These are phyloP conservation scores for Eutrema salsugineum DNA, from an alignment of 441 rosid species.

Conservation along the genomic window DNA sequence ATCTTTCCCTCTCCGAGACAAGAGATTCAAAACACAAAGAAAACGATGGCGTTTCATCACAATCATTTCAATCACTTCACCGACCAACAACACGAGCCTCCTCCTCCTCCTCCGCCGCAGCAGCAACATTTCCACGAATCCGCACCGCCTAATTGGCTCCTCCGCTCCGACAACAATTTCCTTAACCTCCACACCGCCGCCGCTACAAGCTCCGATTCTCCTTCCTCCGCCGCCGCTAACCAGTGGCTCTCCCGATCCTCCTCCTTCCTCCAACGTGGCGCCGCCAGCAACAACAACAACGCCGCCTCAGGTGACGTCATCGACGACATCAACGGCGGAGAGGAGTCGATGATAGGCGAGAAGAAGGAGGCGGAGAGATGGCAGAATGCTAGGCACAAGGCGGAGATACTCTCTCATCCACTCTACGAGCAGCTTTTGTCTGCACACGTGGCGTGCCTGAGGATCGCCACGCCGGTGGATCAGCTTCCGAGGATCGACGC, in stretches of 20 bases:
- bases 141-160: slow-evolving; percentile 67
- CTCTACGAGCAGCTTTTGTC: slow-evolving; percentile 83
- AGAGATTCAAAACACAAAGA: neutral
- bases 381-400: slow-evolving; percentile 73
- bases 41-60: slow-evolving; percentile 73
- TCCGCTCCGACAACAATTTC: slow-evolving; percentile 62
- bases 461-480: slow-evolving; percentile 95
- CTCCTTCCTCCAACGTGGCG: slow-evolving; percentile 40
- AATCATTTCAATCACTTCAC: slow-evolving; percentile 66
- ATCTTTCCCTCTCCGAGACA: neutral
- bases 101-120: slow-evolving; percentile 32
- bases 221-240: slow-evolving; percentile 38
- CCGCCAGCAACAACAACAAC: slow-evolving; percentile 44
- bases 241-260: slow-evolving; percentile 73
- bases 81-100: slow-evolving; percentile 43
- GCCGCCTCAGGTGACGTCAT: slow-evolving; percentile 44
- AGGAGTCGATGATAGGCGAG: slow-evolving; percentile 37
- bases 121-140: slow-evolving; percentile 38
- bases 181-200: slow-evolving; percentile 55
- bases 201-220: slow-evolving; percentile 28
- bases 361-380: slow-evolving; percentile 53
- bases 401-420: slow-evolving; percentile 80
- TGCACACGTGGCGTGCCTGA: slow-evolving; percentile 82
- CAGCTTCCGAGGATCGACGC: slow-evolving; percentile 95
- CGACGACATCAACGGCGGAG: slow-evolving; percentile 40